A percentile compares a stretch with the other conserved stretches of the same genome.
Conservation (phyloP, 164 flowering plant genomes). For the Stephania yunnanensis region DNA sequence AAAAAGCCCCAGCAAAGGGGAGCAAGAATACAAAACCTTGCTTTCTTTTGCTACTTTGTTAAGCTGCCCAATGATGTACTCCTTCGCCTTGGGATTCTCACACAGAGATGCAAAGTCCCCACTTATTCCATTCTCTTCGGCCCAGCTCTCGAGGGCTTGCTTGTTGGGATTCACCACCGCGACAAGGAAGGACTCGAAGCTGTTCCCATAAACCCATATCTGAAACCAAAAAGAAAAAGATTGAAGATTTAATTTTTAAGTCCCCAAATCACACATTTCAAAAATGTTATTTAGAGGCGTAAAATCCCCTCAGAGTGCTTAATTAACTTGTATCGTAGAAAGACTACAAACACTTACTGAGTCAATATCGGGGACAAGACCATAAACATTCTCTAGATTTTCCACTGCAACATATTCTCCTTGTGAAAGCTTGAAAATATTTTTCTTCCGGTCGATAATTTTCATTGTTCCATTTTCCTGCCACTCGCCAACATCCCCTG, state of each 20-base stretch:
- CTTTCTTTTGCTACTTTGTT: slow-evolving; percentile 66
- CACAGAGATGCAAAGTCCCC: slow-evolving; percentile 79
- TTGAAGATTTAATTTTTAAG: no score
- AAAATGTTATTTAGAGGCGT: no score
- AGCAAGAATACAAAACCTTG: slow-evolving; percentile 43
- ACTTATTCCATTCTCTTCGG: slow-evolving; percentile 46
- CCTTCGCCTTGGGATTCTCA: slow-evolving; percentile 69
- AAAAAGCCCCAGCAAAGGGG: background rate
- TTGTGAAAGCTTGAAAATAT: slow-evolving; percentile 96
- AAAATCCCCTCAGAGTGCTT: background rate
- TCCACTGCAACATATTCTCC: slow-evolving; percentile 99
- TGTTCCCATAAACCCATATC: slow-evolving; percentile 97
- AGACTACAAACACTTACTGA: slow-evolving; percentile 39
- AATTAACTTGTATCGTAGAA: background rate
- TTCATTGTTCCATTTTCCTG: slow-evolving; percentile 90
- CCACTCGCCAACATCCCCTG: slow-evolving; percentile 99
- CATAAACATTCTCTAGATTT: slow-evolving; percentile 83
- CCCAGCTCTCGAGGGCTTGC: slow-evolving; percentile 64
- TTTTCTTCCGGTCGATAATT: slow-evolving; percentile 95
- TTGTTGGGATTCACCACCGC: slow-evolving; percentile 80
- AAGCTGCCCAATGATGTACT: slow-evolving; percentile 72
- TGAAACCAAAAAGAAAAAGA: slow-evolving; percentile 26
- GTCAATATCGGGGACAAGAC: slow-evolving; percentile 56
- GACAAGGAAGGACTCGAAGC: slow-evolving; percentile 84
- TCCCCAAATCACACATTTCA: no score